A percentile compares a stretch with the other conserved stretches of the same genome.
Evolutionary conservation across 768 basidiomycete species (phyloP).

Genomic region (Coprinopsis strossmayeri): DNA sequence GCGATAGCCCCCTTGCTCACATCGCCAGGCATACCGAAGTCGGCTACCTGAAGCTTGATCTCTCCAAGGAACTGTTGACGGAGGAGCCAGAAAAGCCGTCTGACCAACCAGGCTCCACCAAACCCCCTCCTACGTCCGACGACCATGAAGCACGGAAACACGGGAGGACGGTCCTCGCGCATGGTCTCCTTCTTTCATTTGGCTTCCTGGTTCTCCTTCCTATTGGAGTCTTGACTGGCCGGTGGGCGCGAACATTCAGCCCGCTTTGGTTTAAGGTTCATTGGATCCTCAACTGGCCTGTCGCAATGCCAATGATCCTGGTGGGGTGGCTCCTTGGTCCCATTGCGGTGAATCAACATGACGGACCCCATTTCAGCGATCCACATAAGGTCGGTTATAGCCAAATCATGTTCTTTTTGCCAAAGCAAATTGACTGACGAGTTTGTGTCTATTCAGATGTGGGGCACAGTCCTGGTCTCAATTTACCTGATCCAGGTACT

Average conservation of each 20-base stretch:
- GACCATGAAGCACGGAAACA: conserved; percentile 18
- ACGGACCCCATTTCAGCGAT: conserved; percentile 37
- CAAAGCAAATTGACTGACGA: no score
- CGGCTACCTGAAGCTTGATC: conserved; percentile 29
- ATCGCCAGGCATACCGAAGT: conserved; percentile 24
- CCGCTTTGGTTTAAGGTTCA: conserved; percentile 54
- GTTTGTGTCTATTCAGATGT: conserved; percentile 40
- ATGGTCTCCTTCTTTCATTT: conserved; percentile 43
- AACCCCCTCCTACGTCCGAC: conserved; percentile 1
- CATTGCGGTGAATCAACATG: conserved; percentile 35
- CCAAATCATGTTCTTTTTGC: no score
- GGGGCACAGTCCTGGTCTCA: conserved; percentile 44
- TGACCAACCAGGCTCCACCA: conserved; percentile 2
- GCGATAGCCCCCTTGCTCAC: conserved; percentile 13
- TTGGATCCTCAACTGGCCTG: conserved; percentile 37
- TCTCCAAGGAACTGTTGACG: conserved; percentile 22
- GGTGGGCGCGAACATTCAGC: conserved; percentile 46
- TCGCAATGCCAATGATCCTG: conserved; percentile 44
- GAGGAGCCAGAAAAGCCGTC: conserved; percentile 7
- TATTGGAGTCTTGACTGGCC: conserved; percentile 43
- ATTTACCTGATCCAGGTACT: conserved; percentile 45
- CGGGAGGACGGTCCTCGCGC: conserved; percentile 42
- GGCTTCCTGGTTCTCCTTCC: conserved; percentile 57
- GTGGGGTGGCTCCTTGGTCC: conserved; percentile 44
- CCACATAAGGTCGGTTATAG: conserved; percentile 36